phyloP scores from a whole-genome alignment of 2,329 filamentous ascomycete genomes.

The Penicillium sp. region DNA sequence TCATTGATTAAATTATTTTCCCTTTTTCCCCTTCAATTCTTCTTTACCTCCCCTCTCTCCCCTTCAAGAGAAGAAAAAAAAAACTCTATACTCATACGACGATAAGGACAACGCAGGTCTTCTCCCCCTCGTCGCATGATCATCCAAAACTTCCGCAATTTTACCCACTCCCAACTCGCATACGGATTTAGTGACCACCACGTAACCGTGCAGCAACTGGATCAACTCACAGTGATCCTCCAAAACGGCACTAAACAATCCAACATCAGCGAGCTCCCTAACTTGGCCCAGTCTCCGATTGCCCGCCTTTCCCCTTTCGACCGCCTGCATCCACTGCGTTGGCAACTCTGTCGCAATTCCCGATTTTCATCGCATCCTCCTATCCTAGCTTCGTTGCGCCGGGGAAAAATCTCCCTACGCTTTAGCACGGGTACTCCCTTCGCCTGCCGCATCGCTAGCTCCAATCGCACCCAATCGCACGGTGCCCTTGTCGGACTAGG shows the following conservation, averaged over 20 bases:
- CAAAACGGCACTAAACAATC: conserved; percentile 28
- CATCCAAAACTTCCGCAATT: conserved; percentile 24
- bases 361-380: conserved; percentile 28
- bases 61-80: not conserved
- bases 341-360: conserved; percentile 34
- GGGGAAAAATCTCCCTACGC: conserved; percentile 18
- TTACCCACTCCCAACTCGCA: conserved; percentile 24
- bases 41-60: conserved; percentile 6
- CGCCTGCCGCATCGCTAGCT: conserved; percentile 21
- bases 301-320: conserved; percentile 35
- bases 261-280: conserved; percentile 25
- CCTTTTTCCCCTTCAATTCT: not conserved
- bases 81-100: conserved; percentile 4
- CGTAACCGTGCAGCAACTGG: conserved; percentile 37
- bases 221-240: conserved; percentile 26
- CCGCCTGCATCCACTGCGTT: conserved; percentile 37
- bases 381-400: conserved; percentile 17
- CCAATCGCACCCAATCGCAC: conserved; percentile 19
- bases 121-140: conserved; percentile 29
- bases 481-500: conserved; percentile 2
- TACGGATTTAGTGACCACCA: conserved; percentile 31
- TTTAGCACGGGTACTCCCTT: conserved; percentile 27
- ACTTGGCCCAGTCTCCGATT: conserved; percentile 33
- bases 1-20: conserved; percentile 29
- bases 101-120: conserved; percentile 22